Evolutionary conservation across 2,329 filamentous ascomycete species (phyloP).

Genomic region (Penicillium sp.): DNA sequence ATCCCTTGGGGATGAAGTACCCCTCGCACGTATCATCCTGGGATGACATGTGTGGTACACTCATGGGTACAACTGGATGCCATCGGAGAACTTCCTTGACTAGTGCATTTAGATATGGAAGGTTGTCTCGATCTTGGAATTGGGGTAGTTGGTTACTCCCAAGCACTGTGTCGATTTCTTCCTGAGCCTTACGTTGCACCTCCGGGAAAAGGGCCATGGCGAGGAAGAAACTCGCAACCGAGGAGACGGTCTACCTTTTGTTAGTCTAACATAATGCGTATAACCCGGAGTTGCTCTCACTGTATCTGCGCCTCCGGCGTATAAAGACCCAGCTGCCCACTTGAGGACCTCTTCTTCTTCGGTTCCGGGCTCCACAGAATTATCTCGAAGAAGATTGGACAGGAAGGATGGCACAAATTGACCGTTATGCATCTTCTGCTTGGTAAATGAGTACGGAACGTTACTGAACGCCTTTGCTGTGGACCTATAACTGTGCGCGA

Average conservation of each 20-base stretch:
- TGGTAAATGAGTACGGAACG: constrained; percentile 46
- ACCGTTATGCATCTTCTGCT: constrained; percentile 38
- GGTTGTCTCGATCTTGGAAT: constrained; percentile 35
- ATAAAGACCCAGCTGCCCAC: constrained; percentile 41
- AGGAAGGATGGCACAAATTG: constrained; percentile 40
- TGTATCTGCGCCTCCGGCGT: constrained; percentile 45
- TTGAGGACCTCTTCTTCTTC: constrained; percentile 32
- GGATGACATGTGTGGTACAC: background rate
- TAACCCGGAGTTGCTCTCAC: constrained; percentile 15
- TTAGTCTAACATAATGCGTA: background rate
- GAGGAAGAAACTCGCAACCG: constrained; percentile 46
- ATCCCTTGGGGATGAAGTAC: constrained; percentile 34
- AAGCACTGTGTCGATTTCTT: constrained; percentile 38
- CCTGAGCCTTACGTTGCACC: constrained; percentile 50
- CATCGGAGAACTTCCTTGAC: constrained; percentile 1
- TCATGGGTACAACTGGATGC: constrained; percentile 1
- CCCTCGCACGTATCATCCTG: background rate
- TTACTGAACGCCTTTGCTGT: constrained; percentile 28
- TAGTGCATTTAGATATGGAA: constrained; percentile 13
- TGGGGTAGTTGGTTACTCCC: constrained; percentile 28
- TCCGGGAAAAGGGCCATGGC: constrained; percentile 52
- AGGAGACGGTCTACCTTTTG: constrained; percentile 38
- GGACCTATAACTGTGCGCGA: constrained; percentile 35
- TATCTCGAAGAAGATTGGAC: constrained; percentile 39
- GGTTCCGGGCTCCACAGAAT: constrained; percentile 21